Base-by-base conservation (phyloP, 106 monocot species). In the Apostasia shenzhenica region DNA sequence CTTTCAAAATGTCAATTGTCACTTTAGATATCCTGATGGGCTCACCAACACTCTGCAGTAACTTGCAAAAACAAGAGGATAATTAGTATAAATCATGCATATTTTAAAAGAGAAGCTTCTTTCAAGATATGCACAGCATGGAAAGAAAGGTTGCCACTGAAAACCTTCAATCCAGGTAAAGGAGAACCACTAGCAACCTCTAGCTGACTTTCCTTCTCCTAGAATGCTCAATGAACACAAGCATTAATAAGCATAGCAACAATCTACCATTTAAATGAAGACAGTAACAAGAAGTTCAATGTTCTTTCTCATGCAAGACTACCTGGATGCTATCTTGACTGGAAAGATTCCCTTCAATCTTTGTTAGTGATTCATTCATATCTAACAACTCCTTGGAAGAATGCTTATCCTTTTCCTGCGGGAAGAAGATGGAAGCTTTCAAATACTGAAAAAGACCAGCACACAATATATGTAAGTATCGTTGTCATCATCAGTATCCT, bases 151-250 rank as follows among this genome's bases (percentile, higher is more conserved):
- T 11, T 74, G 11, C 1, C 41, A 1, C 5, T 14, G 2, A 71
- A 83, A 52, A 91, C 94, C 94, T 84, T 81, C 79, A 91, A 84
- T 80, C 91, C 94, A 14, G 88, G 88, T 45, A 95, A 82, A 71
- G 94, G 94, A 66, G 91, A 86, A 55, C 91, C 94, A 74, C 81
- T 81, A 66, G 81, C 75, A 72, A 91, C 88, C 48, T 88, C 85
- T 53, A 75, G 55, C 14, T 77, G 68, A 59, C 73, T 86, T 68
- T 77, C 77, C 68, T 86, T 76, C 63, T 72, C 86, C 90, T 83
- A 72, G 48, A 53, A 76, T 45, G 59, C 44, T 66, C 74, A 81
- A 77, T 67, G 44, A 75, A 57, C 72, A 75, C 61, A 39, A 72
- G 37, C 63, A 14, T 57, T 7, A 80, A 70, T 60, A 61, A 59